phyloP scores from a whole-genome alignment of 192 early-diverging fungal species.

The Lunasporangiospora selenospora region DNA sequence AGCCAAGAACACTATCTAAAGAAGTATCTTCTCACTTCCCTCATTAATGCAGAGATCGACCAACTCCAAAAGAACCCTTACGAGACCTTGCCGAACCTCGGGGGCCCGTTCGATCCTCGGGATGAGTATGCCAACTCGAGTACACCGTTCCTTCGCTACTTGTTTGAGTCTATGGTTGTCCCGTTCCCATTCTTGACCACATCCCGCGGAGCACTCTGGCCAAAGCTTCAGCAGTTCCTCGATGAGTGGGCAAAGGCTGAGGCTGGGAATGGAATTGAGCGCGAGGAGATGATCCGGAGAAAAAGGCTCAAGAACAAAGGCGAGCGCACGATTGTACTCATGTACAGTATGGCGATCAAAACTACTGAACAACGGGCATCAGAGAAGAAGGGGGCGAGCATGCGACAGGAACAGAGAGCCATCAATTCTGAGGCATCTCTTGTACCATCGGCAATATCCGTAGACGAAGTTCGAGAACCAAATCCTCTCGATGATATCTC shows the following conservation, averaged over 20 bases:
- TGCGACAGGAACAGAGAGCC: background rate
- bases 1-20: slow-evolving; percentile 64
- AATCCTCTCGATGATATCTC: slow-evolving; percentile 24
- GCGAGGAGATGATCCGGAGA: slow-evolving; percentile 28
- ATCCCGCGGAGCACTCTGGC: slow-evolving; percentile 50
- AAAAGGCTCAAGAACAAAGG: slow-evolving; percentile 30
- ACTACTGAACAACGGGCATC: slow-evolving; percentile 34
- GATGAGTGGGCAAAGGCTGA: slow-evolving; percentile 54
- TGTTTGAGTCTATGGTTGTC: slow-evolving; percentile 51
- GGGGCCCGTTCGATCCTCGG: slow-evolving; percentile 28
- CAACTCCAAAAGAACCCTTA: slow-evolving; percentile 25
- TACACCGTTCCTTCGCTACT: slow-evolving; percentile 53
- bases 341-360: slow-evolving; percentile 42
- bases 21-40: slow-evolving; percentile 53
- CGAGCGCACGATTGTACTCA: slow-evolving; percentile 24
- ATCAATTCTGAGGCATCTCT: slow-evolving; percentile 17
- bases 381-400: slow-evolving; percentile 11
- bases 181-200: slow-evolving; percentile 60
- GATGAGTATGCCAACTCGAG: slow-evolving; percentile 24
- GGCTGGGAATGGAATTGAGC: slow-evolving; percentile 39
- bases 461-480: slow-evolving; percentile 39
- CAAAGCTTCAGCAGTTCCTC: slow-evolving; percentile 53
- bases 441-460: slow-evolving; percentile 31
- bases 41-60: slow-evolving; percentile 54
- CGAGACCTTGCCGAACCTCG: slow-evolving; percentile 24